Evolutionary conservation across 139 green algal species (phyloP).

Genomic region (Tetradesmus lagerheimii): DNA sequence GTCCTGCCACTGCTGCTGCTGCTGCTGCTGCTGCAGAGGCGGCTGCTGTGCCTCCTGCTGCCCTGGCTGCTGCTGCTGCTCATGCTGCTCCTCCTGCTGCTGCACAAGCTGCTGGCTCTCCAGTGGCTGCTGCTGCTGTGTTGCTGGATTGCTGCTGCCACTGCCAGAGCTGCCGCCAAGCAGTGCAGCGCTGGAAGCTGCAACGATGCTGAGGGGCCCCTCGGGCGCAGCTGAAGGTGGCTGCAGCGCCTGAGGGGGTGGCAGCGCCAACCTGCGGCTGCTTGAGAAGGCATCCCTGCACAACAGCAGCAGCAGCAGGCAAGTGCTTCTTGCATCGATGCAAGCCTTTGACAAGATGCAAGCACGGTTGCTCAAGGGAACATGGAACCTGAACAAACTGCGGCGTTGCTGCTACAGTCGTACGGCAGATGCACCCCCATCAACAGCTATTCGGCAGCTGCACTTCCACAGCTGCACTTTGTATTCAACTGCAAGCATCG

Average conservation of each 20-base stretch:
- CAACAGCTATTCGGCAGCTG: not conserved
- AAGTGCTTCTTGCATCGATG: not conserved
- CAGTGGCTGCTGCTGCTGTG: constrained; percentile 9
- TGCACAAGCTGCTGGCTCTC: not conserved
- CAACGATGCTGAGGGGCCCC: not conserved
- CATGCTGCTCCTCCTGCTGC: not conserved
- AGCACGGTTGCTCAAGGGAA: too few relatives aligned
- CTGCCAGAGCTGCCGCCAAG: not conserved
- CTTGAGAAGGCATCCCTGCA: constrained; percentile 19
- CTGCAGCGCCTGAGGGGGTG: not conserved
- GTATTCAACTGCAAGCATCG: not conserved
- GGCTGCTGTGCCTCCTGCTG: not conserved
- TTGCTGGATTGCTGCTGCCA: constrained; percentile 9
- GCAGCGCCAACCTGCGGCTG: not conserved
- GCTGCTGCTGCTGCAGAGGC: not conserved
- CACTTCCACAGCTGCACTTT: not conserved
- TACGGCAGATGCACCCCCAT: not conserved
- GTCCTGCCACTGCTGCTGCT: constrained; percentile 21
- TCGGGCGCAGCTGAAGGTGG: not conserved
- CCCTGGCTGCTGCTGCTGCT: too few relatives aligned
- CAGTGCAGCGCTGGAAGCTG: constrained; percentile 25
- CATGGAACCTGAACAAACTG: too few relatives aligned
- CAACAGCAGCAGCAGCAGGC: not conserved
- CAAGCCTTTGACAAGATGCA: too few relatives aligned
- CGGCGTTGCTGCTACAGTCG: not conserved